A percentile compares a stretch with the other conserved stretches of the same genome.
Evolutionary conservation across 1,284 basidiomycete genomes (phyloP).

Genomic region (Fomitopsis schrenkii): DNA sequence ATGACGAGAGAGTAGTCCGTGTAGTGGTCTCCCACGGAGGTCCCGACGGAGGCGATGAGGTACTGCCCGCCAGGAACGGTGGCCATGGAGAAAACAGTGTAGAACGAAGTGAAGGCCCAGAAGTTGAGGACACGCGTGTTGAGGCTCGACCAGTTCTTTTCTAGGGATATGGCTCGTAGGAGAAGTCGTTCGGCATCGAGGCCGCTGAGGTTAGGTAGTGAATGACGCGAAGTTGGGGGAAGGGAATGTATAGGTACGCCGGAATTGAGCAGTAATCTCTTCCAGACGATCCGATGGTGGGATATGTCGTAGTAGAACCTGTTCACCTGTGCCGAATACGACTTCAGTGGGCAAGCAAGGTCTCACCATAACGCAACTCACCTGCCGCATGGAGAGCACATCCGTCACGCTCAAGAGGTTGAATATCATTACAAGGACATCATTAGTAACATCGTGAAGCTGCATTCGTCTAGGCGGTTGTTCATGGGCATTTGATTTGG

Average conservation of each 20-base stretch:
- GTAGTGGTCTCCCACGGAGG: slow-evolving; percentile 22
- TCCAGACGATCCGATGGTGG: slow-evolving; percentile 67
- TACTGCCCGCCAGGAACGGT: slow-evolving; percentile 69
- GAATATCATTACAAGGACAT: slow-evolving; percentile 16
- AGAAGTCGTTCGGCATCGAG: slow-evolving; percentile 63
- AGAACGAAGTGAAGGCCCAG: slow-evolving; percentile 35
- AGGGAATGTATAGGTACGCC: slow-evolving; percentile 56
- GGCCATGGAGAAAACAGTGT: slow-evolving; percentile 53
- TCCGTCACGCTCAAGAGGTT: slow-evolving; percentile 14
- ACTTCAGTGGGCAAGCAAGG: not conserved
- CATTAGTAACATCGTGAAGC: slow-evolving; percentile 15
- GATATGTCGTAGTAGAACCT: slow-evolving; percentile 26
- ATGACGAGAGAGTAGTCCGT: slow-evolving; percentile 46
- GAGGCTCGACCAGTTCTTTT: slow-evolving; percentile 30
- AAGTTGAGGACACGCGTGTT: slow-evolving; percentile 18
- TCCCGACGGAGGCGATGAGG: slow-evolving; percentile 55
- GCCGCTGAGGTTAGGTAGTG: slow-evolving; percentile 37
- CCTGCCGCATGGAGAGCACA: slow-evolving; percentile 16
- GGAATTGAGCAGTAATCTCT: slow-evolving; percentile 50
- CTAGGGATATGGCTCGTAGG: slow-evolving; percentile 53
- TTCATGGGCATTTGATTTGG: not conserved
- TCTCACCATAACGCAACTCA: not conserved
- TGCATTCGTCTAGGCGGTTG: not conserved
- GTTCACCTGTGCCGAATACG: slow-evolving; percentile 9
- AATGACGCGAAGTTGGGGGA: slow-evolving; percentile 53